Percentiles rank a stretch among this genome's conserved stretches.
These are phyloP conservation scores for Chalaropsis ovoidea DNA, from an alignment of 2,329 filamentous ascomycete species.

Conservation along the genomic window DNA sequence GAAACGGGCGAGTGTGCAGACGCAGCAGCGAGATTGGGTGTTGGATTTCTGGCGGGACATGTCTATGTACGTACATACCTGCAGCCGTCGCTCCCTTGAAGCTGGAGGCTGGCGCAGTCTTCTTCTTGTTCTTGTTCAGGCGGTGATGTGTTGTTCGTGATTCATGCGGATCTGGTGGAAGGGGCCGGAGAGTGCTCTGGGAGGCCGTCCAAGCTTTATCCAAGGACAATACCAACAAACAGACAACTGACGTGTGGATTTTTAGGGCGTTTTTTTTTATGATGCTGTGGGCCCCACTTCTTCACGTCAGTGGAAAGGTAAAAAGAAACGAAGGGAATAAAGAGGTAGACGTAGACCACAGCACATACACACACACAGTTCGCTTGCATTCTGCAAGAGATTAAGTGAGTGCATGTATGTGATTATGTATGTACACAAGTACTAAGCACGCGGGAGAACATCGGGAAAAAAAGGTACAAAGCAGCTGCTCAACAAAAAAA, in stretches of 20 bases:
- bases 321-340: not conserved
- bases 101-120: not conserved
- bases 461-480: too few relatives aligned
- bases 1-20: not conserved
- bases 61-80: not conserved
- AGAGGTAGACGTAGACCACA: not conserved
- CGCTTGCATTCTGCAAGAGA: not conserved
- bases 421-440: not conserved
- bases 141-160: constrained; percentile 3
- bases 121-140: not conserved
- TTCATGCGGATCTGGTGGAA: not conserved
- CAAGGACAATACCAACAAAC: not conserved
- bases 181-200: constrained; percentile 1
- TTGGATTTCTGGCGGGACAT: too few relatives aligned
- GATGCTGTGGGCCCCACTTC: not conserved
- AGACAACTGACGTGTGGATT: not conserved
- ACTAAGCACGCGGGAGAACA: not conserved
- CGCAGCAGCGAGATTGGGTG: too few relatives aligned
- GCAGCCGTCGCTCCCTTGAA: not conserved
- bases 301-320: constrained; percentile 9
- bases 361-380: not conserved
- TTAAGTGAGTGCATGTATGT: not conserved
- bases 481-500: too few relatives aligned
- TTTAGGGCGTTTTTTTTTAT: not conserved
- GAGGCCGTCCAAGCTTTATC: constrained; percentile 10